Evolutionary conservation across 2,329 filamentous ascomycete genomes (phyloP).

Genomic region (Diplodia sapinea): DNA sequence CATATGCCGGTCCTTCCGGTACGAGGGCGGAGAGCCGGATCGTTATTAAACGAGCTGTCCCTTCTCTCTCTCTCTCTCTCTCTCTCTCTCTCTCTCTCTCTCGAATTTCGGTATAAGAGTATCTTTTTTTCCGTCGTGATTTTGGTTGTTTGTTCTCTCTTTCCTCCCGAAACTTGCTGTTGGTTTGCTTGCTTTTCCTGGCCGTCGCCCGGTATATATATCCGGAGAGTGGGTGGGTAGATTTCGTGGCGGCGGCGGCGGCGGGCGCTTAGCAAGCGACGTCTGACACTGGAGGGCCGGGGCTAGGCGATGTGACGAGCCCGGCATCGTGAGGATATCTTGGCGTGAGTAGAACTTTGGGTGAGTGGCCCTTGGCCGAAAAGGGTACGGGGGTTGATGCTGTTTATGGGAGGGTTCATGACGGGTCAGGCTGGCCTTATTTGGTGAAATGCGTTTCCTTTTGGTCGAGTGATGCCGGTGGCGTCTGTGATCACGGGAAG

Average conservation of each 20-base stretch:
- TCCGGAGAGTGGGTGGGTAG: neutral
- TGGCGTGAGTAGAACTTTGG: too few species aligned
- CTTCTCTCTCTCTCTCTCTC: neutral
- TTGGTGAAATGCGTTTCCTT: neutral
- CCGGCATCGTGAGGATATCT: too few species aligned
- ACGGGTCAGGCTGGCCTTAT: neutral
- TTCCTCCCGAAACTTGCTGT: too few species aligned
- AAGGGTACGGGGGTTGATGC: neutral
- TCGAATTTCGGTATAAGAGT: too few species aligned
- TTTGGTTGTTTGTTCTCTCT: neutral
- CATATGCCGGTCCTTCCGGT: neutral
- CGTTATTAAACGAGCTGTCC: too few species aligned
- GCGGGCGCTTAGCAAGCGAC: slow-evolving; percentile 2
- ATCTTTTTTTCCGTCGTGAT: too few species aligned
- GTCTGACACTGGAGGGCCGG: neutral
- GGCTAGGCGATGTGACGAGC: too few species aligned
- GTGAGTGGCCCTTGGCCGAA: too few species aligned
- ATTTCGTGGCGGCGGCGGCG: neutral
- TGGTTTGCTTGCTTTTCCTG: neutral
- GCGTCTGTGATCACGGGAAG: neutral
- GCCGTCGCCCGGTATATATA: neutral
- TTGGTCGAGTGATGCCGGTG: neutral
- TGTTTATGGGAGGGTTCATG: neutral
- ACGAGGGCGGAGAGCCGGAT: slow-evolving; percentile 6
- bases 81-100: neutral